Evolutionary conservation across 768 basidiomycete species (phyloP), one percentile per base, ranked within the genome.

Genomic region (Suillus variegatus): DNA sequence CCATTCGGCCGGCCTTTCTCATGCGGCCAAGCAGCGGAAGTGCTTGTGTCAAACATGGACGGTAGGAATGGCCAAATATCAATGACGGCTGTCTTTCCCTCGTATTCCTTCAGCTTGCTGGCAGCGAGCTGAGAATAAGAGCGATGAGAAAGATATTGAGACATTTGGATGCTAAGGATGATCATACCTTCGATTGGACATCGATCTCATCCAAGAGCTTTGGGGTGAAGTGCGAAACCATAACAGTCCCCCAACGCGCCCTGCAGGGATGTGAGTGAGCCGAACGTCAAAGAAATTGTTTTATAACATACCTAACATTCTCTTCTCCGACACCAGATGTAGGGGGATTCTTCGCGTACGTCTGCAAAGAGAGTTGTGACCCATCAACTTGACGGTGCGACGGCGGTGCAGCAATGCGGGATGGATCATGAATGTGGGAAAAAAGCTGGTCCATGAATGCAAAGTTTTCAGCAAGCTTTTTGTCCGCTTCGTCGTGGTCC

Each of bases 11-110:
- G 16, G 35, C 8, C 20, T 9, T 3, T 38, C 18, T 62, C 2
- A 63, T 69, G 70, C 0, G 70, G 70, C 70, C 70, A 71, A 4
- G 70, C 70, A 14, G 63, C 56, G 7, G 13, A 2, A 4, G 60
- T 71, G 14, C 68, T 60, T 0, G 54, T 22, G 14, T 68, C 36
- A 14, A 69, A 71, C 63, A 71, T 71, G 51, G 52, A 38, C 9
- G 40, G 10, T 35, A 68, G 63, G 10, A 71, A 71, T 1, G 70
- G 67, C 70, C 70, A 71, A 10, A 71, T 12, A 28, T 60, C 43
- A 7, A 69, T 16, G 20, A 18, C 56, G 58, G 65, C 41, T 43
- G 13, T 13, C 71, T n/a, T 63, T n/a, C 67, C 64, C 0, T 51
- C 55, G n/a, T 55, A 4, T 20, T 36, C 12, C 6, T 10, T 32